Conservation (phyloP, 495 filamentous ascomycete genomes). For the Tuber borchii region DNA sequence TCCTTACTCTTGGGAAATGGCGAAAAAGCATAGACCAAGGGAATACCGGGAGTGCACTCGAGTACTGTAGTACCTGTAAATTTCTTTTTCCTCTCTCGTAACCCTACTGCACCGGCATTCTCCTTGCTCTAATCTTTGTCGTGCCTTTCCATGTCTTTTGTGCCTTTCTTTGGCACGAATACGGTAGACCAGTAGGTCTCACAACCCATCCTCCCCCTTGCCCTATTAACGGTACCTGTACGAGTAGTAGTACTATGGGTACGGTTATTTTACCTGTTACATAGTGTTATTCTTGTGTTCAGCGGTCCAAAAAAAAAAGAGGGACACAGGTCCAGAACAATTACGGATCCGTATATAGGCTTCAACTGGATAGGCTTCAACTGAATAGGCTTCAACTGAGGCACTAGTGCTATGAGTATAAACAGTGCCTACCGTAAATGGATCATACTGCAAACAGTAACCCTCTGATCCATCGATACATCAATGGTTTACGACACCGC, state of each 20-base stretch:
- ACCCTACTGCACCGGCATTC: too few relatives aligned
- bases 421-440: background rate
- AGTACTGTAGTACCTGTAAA: too few relatives aligned
- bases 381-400: background rate
- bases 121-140: background rate
- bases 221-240: background rate
- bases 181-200: background rate
- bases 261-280: background rate
- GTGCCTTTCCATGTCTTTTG: background rate
- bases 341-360: background rate
- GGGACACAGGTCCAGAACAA: background rate
- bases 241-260: background rate
- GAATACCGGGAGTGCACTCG: background rate
- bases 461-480: background rate
- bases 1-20: background rate
- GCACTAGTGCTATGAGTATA: background rate
- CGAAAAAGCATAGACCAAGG: slow-evolving; percentile 1
- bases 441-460: background rate
- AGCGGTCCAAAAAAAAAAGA: background rate
- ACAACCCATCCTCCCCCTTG: background rate
- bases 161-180: background rate
- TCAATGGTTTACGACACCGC: background rate
- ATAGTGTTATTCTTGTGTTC: background rate
- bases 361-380: too few relatives aligned
- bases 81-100: background rate